Percentiles rank a stretch among this genome's conserved stretches.
Conservation (phyloP, 2,329 filamentous ascomycete genomes). For the Neoascochyta sp. region DNA sequence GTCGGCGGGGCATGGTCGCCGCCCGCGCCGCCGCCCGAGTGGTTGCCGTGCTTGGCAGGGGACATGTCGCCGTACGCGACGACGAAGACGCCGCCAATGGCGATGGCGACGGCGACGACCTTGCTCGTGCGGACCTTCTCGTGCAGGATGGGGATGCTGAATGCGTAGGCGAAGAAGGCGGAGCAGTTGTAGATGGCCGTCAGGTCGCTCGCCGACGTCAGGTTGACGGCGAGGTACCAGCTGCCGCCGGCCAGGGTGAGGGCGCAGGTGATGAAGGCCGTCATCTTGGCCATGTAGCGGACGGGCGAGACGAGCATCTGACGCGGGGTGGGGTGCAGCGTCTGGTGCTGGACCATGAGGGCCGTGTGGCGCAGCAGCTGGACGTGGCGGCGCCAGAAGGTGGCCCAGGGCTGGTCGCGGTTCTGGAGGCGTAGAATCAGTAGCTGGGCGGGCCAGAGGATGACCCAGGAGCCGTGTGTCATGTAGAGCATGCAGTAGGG, state of each 20-base stretch:
- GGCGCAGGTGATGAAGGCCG: constrained; percentile 75
- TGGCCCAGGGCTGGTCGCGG: constrained; percentile 70
- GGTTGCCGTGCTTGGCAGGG: constrained; percentile 52
- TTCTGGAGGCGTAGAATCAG: constrained; percentile 75
- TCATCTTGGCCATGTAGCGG: constrained; percentile 74
- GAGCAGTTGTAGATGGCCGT: constrained; percentile 99
- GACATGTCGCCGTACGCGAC: constrained; percentile 82
- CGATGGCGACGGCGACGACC: constrained; percentile 77
- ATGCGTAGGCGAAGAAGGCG: constrained; percentile 97
- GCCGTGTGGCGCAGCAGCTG: constrained; percentile 62
- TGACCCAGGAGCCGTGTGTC: constrained; percentile 88
- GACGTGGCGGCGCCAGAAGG: constrained; percentile 77
- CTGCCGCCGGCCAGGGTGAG: constrained; percentile 86
- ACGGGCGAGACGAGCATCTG: constrained; percentile 52
- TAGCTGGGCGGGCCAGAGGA: constrained; percentile 85
- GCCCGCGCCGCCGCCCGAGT: constrained; percentile 54
- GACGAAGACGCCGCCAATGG: constrained; percentile 85
- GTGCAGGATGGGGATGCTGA: constrained; percentile 83
- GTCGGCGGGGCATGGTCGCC: constrained; percentile 46
- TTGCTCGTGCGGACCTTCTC: constrained; percentile 84
- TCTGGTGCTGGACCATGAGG: constrained; percentile 81
- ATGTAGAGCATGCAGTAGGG: constrained; percentile 99
- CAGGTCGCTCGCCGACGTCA: constrained; percentile 89
- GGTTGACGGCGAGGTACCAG: constrained; percentile 92
- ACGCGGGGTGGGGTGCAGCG: constrained; percentile 59